Conservation (phyloP, 2,329 filamentous ascomycete genomes). For the Hymenotorrendiella dingleyae region DNA sequence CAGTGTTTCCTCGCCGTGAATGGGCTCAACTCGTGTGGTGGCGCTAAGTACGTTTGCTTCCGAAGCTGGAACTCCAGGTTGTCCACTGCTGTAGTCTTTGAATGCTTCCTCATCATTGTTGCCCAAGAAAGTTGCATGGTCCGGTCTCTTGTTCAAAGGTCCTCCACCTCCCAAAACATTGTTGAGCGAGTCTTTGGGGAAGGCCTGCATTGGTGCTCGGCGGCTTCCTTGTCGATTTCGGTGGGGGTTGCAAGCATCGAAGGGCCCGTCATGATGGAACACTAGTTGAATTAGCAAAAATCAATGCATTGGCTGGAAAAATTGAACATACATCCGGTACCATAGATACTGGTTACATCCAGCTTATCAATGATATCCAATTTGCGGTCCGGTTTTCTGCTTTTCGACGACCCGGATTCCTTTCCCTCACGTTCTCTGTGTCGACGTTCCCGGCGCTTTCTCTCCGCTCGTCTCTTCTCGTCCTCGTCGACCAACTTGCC, state of each 20-base stretch:
- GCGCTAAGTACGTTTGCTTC: conserved; percentile 58
- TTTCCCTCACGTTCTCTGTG: conserved; percentile 34
- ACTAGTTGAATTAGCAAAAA: conserved; percentile 46
- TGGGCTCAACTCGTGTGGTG: conserved; percentile 56
- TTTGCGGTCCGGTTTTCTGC: conserved; percentile 33
- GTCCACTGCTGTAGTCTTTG: conserved; percentile 58
- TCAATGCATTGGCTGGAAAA: neutral
- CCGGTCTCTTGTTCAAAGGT: conserved; percentile 72
- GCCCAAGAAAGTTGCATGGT: conserved; percentile 86
- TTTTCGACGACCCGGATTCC: conserved; percentile 28
- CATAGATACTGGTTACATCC: conserved; percentile 93
- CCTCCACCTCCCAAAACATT: conserved; percentile 86
- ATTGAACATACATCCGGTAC: conserved; percentile 68
- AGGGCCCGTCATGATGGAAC: conserved; percentile 96
- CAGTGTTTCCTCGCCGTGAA: conserved; percentile 78
- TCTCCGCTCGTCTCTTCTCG: conserved; percentile 53
- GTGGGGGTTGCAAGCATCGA: conserved; percentile 92
- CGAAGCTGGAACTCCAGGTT: conserved; percentile 35
- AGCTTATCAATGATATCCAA: conserved; percentile 94
- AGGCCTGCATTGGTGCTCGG: conserved; percentile 91
- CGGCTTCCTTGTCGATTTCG: conserved; percentile 80
- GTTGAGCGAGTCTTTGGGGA: conserved; percentile 87
- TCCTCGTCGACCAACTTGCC: conserved; percentile 52
- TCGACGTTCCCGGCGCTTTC: conserved; percentile 46
- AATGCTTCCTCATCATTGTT: conserved; percentile 76